Evolutionary conservation across 1,139 yeast species (phyloP), one percentile per base, ranked within the genome.

Genomic region (Pichia sp.): DNA sequence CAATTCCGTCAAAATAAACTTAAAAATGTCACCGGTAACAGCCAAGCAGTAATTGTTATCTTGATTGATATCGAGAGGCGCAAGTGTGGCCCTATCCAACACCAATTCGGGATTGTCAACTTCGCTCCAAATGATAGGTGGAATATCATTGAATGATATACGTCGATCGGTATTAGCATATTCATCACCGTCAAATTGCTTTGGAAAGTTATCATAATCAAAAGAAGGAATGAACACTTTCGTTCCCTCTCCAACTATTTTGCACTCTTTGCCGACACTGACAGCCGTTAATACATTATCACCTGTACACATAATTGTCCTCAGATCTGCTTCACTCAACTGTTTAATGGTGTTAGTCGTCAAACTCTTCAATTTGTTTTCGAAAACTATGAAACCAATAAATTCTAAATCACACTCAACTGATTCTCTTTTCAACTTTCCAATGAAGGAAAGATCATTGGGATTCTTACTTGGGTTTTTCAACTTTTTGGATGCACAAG

Each of bases 291-390:
- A 75, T 16, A 93, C 82, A 67, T 93, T 93, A 68, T 93, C 99
- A 53, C 99, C 99, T 0, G 99, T 93, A 70, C 99, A 95, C 99
- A 93, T 95, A 30, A 90, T 76, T 0, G 95, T 88, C 62, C 98
- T 76, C 54, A 93, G 79, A 44, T 80, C 75, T 0, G 99, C 97
- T 11, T 72, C 74, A 44, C 72, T 73, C 53, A 93, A 75, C 57
- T 80, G 77, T 16, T 71, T 64, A 56, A 93, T 77, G 0, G 92
- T 89, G 0, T 74, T 71, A 5, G 77, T 76, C 0, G 97, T 87
- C 0, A 86, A 74, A 0, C 77, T 72, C 67, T 93, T 93, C 62
- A 95, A 75, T 67, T 90, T 89, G 70, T 93, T 93, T 67, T 93
- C 99, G 72, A 93, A 93, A 1, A 93, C 77, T 57, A 95, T 88